phyloP scores from a whole-genome alignment of 2,329 filamentous ascomycete genomes.

The Colletotrichum godetiae region DNA sequence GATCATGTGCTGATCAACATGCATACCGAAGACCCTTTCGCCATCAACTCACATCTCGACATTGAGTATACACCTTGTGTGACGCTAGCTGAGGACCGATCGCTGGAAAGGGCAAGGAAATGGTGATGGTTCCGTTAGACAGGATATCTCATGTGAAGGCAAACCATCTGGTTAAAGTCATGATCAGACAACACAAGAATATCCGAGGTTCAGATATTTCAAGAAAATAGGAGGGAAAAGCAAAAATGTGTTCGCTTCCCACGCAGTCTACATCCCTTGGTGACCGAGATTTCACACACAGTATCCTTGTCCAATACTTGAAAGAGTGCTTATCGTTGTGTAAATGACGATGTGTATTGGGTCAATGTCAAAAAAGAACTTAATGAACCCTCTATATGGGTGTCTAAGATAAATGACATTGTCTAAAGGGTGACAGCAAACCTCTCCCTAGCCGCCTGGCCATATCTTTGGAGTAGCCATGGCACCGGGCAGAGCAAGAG shows the following conservation, averaged over 20 bases:
- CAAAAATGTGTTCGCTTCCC: too few species aligned
- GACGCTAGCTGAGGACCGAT: not conserved
- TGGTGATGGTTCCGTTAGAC: not conserved
- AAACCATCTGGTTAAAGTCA: not conserved
- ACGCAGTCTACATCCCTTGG: too few species aligned
- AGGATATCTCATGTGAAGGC: not conserved
- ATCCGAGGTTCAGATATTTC: too few species aligned
- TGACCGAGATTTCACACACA: too few species aligned
- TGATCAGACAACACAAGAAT: too few species aligned
- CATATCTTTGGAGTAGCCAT: slow-evolving; percentile 26
- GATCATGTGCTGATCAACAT: not conserved
- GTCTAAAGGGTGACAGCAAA: not conserved
- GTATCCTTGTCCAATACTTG: too few species aligned
- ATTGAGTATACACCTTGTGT: not conserved
- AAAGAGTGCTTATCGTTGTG: too few species aligned
- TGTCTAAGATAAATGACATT: too few species aligned
- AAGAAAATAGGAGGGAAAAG: too few species aligned
- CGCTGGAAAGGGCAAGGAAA: not conserved
- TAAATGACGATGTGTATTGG: too few species aligned
- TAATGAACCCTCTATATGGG: too few species aligned
- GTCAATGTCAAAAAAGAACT: too few species aligned
- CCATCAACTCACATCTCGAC: not conserved
- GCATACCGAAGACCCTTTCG: not conserved
- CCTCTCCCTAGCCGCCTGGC: not conserved
- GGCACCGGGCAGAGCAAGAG: slow-evolving; percentile 38